A percentile compares a stretch with the other conserved stretches of the same genome.
Conservation (phyloP, 139 green algal genomes). For the Chlamydomonas incerta region DNA sequence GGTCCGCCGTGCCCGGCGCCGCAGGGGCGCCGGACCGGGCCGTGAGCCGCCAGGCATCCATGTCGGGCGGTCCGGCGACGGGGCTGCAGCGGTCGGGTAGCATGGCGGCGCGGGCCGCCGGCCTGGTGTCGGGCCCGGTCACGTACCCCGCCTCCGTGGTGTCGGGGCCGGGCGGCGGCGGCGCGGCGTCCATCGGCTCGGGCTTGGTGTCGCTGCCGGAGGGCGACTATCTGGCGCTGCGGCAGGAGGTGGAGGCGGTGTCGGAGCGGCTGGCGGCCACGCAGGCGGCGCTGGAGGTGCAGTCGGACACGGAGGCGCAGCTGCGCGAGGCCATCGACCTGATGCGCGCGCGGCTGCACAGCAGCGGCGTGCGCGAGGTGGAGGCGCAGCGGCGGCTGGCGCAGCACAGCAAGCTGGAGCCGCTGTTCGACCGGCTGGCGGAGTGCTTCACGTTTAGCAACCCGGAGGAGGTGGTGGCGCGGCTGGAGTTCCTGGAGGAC, state of each 20-base stretch:
- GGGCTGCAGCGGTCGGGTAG: background rate
- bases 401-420: slow-evolving; percentile 54
- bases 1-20: slow-evolving; percentile 1
- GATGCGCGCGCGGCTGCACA: slow-evolving; percentile 48
- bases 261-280: slow-evolving; percentile 34
- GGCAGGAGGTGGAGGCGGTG: slow-evolving; percentile 37
- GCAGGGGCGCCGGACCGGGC: background rate
- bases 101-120: slow-evolving; percentile 12
- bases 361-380: slow-evolving; percentile 48
- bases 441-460: slow-evolving; percentile 61
- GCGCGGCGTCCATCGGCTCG: too few relatives aligned
- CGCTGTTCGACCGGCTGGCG: slow-evolving; percentile 60
- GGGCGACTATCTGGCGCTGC: slow-evolving; percentile 29
- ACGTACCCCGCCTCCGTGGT: background rate
- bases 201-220: slow-evolving; percentile 13
- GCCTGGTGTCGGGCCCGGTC: background rate
- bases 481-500: slow-evolving; percentile 66
- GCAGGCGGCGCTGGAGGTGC: slow-evolving; percentile 38
- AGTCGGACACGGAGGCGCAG: slow-evolving; percentile 47
- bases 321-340: slow-evolving; percentile 61
- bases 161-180: background rate
- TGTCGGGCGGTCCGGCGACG: background rate
- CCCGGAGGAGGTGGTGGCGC: slow-evolving; percentile 57
- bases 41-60: background rate
- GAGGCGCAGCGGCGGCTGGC: slow-evolving; percentile 64